Evolutionary conservation across 345 rosid genomes (phyloP), one percentile per base, ranked within the genome.

Genomic region (Leavenworthia alabamica): DNA sequence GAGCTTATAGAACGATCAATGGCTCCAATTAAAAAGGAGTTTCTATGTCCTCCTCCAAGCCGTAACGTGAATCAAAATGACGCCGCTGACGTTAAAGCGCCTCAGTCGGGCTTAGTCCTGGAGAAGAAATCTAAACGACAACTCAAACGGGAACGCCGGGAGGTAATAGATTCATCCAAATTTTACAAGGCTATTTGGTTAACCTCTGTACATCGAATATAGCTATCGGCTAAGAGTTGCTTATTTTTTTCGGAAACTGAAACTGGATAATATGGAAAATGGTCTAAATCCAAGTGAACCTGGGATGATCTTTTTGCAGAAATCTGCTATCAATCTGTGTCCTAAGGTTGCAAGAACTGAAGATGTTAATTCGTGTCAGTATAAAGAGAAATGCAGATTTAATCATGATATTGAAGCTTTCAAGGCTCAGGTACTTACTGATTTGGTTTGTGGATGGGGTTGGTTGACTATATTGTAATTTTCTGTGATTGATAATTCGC

Each of bases 91-190:
- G 53, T 69, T 1, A 62, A 57, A 13, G 43, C 64, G 27, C 57
- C 81, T 47, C 75, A 62, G 29, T 39, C 83, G 0, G 43, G 69
- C 13, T 31, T 79, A 13, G 78, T 81, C 35, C 80, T 68, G 71
- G 95, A 92, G 72, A 89, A 82, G 85, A 92, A 92, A 80, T 92
- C 96, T 7, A 92, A 82, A 68, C 86, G 98, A n/a, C 96, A 88
- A 57, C 79, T 89, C 51, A 92, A 92, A 75, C 88, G 98, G 22
- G 96, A 89, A 64, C 90, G 96, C 50, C 85, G 42, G 1, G 81
- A 86, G 88, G 92, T 89, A 49, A 22, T 4, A 32, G 19, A 35
- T 26, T 19, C 10, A 22, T 43, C 26, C 13, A 6, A 20, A 20
- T 20, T 20, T 20, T 20, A 20, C 28, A 26, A 36, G 15, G 6